A percentile compares a stretch with the other conserved stretches of the same genome.
These are phyloP conservation scores for Saprolegnia diclina DNA, from an alignment of 352 stramenopile genomes.

Conservation along the genomic window DNA sequence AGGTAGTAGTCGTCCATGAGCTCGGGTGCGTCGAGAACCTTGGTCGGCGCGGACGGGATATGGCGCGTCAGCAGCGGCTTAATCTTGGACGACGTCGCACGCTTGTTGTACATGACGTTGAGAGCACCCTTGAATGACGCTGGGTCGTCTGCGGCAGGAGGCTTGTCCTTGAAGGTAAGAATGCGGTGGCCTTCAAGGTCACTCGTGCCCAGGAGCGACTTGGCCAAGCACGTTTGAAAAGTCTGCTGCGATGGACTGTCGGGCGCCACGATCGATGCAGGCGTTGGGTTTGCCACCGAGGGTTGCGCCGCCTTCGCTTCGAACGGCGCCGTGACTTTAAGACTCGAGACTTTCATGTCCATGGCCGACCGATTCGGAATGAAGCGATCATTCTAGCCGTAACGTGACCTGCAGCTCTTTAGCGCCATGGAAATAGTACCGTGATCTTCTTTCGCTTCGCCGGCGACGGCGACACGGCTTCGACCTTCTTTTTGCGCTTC, in stretches of 20 bases:
- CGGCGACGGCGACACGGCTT: neutral
- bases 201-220: constrained; percentile 70
- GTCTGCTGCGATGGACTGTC: constrained; percentile 42
- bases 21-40: constrained; percentile 91
- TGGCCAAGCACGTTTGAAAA: constrained; percentile 77
- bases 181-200: constrained; percentile 89
- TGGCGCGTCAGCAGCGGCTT: constrained; percentile 83
- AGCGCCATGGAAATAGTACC: neutral
- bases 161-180: constrained; percentile 96
- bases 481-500: constrained; percentile 27
- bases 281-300: constrained; percentile 6
- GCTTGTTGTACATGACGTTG: constrained; percentile 94
- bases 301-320: constrained; percentile 32
- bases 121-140: constrained; percentile 95
- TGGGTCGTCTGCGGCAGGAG: constrained; percentile 87
- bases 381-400: constrained; percentile 49
- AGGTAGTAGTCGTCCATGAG: constrained; percentile 94
- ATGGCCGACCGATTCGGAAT: constrained; percentile 82
- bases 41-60: constrained; percentile 94
- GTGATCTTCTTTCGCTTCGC: constrained; percentile 15
- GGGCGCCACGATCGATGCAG: neutral
- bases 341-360: constrained; percentile 58
- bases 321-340: constrained; percentile 28
- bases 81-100: constrained; percentile 55
- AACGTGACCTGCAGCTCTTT: neutral